Evolutionary conservation across 331 rosid genomes (phyloP), one percentile per base, ranked within the genome.

Genomic region (Erythrophleum ivorense): DNA sequence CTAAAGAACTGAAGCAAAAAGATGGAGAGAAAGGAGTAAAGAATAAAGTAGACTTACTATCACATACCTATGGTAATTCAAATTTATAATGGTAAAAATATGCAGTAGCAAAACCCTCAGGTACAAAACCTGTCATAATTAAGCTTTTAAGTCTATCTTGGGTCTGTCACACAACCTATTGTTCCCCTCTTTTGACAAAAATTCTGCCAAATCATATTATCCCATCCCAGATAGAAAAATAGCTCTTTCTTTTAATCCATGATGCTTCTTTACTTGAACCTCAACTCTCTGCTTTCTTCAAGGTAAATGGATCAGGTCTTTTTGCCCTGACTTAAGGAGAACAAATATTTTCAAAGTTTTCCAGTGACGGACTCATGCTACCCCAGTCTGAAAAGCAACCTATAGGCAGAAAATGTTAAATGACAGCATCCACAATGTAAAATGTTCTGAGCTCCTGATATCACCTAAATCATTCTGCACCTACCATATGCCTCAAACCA

Each of bases 151-250:
- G 46, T 41, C 46, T 4, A 6, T 41, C 46, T 41, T 41, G 46
- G 3, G 29, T 21, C 33, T 8, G 7, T 58, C 12, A 58, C 64
- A 6, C 29, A n/a, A 21, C 29, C 29, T n/a, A 24, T 8, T 58
- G 34, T 9, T 33, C 40, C 45, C 67, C 82, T 54, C 77, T 67
- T 29, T 19, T 53, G 68, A 54, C 57, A 52, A 34, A 19, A 77
- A 13, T 43, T 62, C 34, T 60, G 43, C 33, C 21, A 43, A 43
- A 55, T 76, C 71, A 59, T 31, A 31, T 45, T 53, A 53, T 73
- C 77, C 65, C 33, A 73, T 46, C 59, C 14, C 16, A 11, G 43
- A 50, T 8, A 13, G 21, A 52, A 65, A 48, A 5, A 15, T 10
- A 58, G 12, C 29, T 5, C 21, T 33, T 33, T n/a, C 15, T n/a